Base-by-base conservation (phyloP, 1,139 yeast genomes). In the Suhomyces anneliseae region DNA sequence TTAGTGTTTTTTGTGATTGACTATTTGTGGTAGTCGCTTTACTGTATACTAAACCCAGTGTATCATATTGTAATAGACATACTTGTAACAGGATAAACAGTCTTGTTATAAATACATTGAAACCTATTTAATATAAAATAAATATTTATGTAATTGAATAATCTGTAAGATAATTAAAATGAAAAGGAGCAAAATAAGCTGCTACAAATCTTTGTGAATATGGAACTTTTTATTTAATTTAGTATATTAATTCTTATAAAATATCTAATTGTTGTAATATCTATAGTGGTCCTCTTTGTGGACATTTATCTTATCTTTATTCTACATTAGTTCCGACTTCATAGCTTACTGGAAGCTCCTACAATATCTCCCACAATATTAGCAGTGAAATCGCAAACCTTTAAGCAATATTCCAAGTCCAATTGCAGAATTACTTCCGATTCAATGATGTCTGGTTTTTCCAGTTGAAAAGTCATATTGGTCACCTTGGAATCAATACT, bases 321-420 rank as follows among this genome's bases (percentile, higher is more conserved):
- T 19, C 24, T 19, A 19, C 1, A 19, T 19, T 19, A 19, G 4
- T 19, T 2, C 38, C 19, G 42, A 36, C 27, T 38, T 36, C 24
- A 36, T 9, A 36, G 9, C 38, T 36, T 36, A 10, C 27, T 8
- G 27, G 26, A 10, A 10, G 38, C 27, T n/a, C 32, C 32, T 7
- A 29, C n/a, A 4, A 29, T 29, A 29, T 9, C 7, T 33, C 50
- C 51, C 19, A 59, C 42, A 14, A 53, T 44, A n/a, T 45, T 34
- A 19, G 56, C 36, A n/a, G 50, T 41, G 27, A 42, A 41, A 31
- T 57, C 60, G 38, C 60, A 44, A 12, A 47, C 38, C 34, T 50
- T 48, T 12, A 59, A 46, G 24, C 56, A 57, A 36, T 50, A 45
- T 36, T 52, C 39, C n/a, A 62, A 36, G 36, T 62, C 65, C 42